A percentile compares a stretch with the other conserved stretches of the same genome.
Evolutionary conservation across 331 rosid genomes (phyloP).

Genomic region (Spiraea crenata): DNA sequence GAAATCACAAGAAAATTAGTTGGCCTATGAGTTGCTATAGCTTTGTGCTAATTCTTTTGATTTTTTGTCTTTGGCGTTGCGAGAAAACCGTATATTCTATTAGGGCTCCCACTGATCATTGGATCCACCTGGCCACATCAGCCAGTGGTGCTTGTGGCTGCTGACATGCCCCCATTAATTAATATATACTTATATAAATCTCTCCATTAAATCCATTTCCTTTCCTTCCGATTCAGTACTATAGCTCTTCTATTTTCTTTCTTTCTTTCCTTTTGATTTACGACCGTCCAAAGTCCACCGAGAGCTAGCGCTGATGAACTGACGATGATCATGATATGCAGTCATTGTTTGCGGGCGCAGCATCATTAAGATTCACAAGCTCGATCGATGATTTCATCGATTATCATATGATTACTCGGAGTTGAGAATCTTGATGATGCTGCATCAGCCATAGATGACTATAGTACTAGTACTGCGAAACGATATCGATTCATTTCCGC

Average conservation of each 20-base stretch:
- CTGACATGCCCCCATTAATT: background rate
- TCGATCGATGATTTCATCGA: too few species aligned
- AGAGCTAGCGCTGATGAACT: background rate
- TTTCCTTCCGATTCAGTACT: background rate
- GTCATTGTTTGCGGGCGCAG: constrained; percentile 89
- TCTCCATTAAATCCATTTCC: background rate
- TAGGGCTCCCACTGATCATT: constrained; percentile 46
- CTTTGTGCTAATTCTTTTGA: background rate
- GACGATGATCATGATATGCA: constrained; percentile 9
- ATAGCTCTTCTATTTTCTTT: background rate
- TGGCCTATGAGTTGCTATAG: constrained; percentile 1
- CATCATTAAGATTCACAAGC: constrained; percentile 89
- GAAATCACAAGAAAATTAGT: constrained; percentile 4
- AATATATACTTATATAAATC: background rate
- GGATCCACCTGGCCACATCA: constrained; percentile 18
- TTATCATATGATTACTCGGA: background rate
- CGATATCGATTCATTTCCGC: background rate
- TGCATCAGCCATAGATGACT: constrained; percentile 84
- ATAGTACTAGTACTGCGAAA: background rate
- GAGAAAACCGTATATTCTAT: constrained; percentile 17
- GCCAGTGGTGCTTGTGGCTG: constrained; percentile 5
- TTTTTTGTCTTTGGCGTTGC: background rate
- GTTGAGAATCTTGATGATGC: constrained; percentile 99
- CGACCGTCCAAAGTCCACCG: background rate
- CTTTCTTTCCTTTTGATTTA: background rate